A percentile compares a stretch with the other conserved stretches of the same genome.
These are phyloP conservation scores for Russula foetens DNA, from an alignment of 768 basidiomycete species.

Conservation along the genomic window DNA sequence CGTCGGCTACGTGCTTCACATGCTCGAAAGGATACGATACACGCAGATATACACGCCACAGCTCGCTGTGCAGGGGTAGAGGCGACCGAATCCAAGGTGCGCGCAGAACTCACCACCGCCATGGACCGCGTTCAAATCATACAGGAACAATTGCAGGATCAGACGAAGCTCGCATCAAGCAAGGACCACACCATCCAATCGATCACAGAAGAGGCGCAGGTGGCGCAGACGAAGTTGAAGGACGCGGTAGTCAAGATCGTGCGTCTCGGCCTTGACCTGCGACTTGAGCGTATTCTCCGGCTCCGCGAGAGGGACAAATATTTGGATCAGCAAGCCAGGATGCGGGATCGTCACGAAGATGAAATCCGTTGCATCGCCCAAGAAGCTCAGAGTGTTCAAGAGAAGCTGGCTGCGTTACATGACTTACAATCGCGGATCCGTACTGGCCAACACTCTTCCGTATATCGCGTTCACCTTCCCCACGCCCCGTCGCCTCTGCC, in stretches of 20 bases:
- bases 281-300: not conserved
- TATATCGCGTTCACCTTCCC: not conserved
- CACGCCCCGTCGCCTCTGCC: too few relatives aligned
- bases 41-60: not conserved
- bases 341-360: not conserved
- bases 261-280: not conserved
- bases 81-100: not conserved
- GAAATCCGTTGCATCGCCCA: not conserved
- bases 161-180: not conserved
- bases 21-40: not conserved
- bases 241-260: not conserved
- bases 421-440: not conserved
- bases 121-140: not conserved
- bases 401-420: not conserved
- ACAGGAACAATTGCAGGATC: not conserved
- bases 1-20: not conserved
- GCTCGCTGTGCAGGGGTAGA: not conserved
- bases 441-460: not conserved
- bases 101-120: not conserved
- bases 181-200: not conserved
- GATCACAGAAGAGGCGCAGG: not conserved
- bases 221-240: not conserved
- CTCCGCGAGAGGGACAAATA: not conserved
- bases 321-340: not conserved
- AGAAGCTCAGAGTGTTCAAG: not conserved